Evolutionary conservation across 2,329 filamentous ascomycete genomes (phyloP).

Genomic region (Ophiostoma perfectum): DNA sequence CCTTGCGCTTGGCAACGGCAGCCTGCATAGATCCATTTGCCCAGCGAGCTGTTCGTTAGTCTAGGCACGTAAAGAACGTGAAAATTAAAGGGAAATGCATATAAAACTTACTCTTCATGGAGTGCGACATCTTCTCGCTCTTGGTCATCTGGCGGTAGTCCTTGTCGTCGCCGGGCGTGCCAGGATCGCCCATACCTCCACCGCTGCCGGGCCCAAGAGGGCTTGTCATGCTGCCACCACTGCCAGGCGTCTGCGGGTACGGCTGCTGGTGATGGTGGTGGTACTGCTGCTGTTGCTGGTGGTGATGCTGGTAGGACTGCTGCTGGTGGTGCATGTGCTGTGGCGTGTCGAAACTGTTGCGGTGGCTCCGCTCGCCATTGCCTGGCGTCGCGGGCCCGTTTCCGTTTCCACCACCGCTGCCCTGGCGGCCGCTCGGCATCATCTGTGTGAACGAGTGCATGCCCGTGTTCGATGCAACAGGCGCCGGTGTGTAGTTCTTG

Average conservation of each 20-base stretch:
- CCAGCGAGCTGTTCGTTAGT: conserved; percentile 46
- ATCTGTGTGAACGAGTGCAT: conserved; percentile 27
- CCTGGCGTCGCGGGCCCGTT: conserved; percentile 2
- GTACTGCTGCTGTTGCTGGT: conserved; percentile 1
- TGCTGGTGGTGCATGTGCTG: conserved; percentile 4
- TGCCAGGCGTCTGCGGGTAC: neutral
- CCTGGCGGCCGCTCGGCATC: conserved; percentile 22
- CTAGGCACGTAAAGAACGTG: conserved; percentile 4
- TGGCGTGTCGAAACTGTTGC: neutral
- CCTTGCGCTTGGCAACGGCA: conserved; percentile 57
- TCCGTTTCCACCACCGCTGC: neutral
- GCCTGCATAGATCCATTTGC: conserved; percentile 55
- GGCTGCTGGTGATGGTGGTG: conserved; percentile 16
- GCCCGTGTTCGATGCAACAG: conserved; percentile 22
- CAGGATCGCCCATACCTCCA: neutral
- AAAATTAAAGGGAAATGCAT: neutral
- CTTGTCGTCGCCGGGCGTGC: conserved; percentile 37
- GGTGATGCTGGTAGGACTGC: neutral
- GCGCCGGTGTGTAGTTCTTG: conserved; percentile 32
- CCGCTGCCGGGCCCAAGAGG: neutral
- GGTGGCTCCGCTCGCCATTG: conserved; percentile 5
- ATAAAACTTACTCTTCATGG: conserved; percentile 54
- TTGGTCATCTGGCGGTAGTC: conserved; percentile 59
- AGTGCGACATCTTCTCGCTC: conserved; percentile 61
- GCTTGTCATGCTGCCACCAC: conserved; percentile 10